phyloP scores from a whole-genome alignment of 164 flowering plant genomes.

The Macadamia integrifolia region DNA sequence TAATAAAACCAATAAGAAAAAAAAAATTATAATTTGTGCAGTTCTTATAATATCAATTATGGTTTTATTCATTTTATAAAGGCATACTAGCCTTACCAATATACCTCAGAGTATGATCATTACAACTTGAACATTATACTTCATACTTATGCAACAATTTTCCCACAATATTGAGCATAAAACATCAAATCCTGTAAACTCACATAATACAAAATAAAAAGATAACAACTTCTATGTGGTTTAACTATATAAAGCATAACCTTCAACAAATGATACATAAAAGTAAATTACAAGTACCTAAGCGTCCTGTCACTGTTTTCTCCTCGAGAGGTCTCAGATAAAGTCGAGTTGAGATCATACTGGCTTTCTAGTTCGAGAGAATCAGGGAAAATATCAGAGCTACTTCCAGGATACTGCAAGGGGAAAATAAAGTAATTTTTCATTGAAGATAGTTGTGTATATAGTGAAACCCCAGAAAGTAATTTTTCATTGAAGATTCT shows the following conservation, averaged over 20 bases:
- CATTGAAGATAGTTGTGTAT: not conserved
- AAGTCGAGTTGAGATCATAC: constrained; percentile 41
- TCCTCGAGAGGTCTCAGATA: constrained; percentile 45
- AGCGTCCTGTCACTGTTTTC: constrained; percentile 31
- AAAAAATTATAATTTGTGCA: no score
- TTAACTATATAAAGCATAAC: not conserved
- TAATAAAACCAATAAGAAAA: no score
- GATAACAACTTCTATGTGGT: no score
- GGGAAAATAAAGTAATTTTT: constrained; percentile 1
- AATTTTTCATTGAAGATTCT: constrained; percentile 1
- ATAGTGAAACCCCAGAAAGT: not conserved
- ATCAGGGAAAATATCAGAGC: constrained; percentile 43
- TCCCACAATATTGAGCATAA: no score
- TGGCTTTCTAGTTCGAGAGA: constrained; percentile 48
- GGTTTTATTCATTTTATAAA: no score
- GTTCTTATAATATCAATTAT: no score
- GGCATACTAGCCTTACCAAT: no score
- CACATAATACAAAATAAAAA: no score
- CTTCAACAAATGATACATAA: not conserved
- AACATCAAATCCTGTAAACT: no score
- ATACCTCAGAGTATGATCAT: no score
- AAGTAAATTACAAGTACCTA: constrained; percentile 42
- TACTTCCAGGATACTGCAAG: constrained; percentile 71
- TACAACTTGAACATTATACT: no score
- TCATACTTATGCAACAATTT: no score